phyloP scores from a whole-genome alignment of 2,329 filamentous ascomycete genomes.

The Scedosporium apiospermum region DNA sequence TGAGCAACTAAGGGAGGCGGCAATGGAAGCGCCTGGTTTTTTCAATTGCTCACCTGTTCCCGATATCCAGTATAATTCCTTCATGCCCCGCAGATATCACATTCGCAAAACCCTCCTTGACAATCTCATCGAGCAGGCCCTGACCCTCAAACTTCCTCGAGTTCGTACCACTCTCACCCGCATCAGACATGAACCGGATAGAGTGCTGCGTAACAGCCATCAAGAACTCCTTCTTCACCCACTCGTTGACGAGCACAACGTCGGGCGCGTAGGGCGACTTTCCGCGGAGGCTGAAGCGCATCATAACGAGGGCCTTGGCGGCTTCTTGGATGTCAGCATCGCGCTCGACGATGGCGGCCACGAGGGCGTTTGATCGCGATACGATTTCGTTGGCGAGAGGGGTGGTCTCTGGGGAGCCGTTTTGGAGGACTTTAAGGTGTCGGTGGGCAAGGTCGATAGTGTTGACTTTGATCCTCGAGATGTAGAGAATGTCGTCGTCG shows the following conservation, averaged over 20 bases:
- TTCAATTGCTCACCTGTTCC: background rate
- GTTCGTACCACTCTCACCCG: background rate
- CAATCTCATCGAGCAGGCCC: background rate
- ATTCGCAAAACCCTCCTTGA: conserved; percentile 4
- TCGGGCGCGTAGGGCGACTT: conserved; percentile 53
- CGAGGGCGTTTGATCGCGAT: conserved; percentile 14
- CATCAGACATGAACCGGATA: conserved; percentile 10
- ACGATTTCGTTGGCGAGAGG: conserved; percentile 9
- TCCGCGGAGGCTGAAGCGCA: conserved; percentile 45
- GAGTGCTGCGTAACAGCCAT: conserved; percentile 28
- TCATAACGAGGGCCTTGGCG: conserved; percentile 40
- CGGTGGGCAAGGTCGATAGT: conserved; percentile 12
- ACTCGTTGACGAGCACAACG: conserved; percentile 56
- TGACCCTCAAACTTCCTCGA: background rate
- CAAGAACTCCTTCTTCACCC: conserved; percentile 43
- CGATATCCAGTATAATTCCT: conserved; percentile 15
- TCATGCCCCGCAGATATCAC: conserved; percentile 14
- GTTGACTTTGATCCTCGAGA: conserved; percentile 24
- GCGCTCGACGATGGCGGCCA: conserved; percentile 51
- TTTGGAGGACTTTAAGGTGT: conserved; percentile 5
- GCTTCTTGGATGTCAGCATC: conserved; percentile 44
- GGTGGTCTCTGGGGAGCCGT: background rate
- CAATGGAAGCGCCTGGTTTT: background rate
- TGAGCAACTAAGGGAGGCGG: background rate
- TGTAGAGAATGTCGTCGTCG: conserved; percentile 37